Evolutionary conservation across 2,329 filamentous ascomycete genomes (phyloP), one percentile per base, ranked within the genome.

Genomic region (Dactylonectria macrodidyma): DNA sequence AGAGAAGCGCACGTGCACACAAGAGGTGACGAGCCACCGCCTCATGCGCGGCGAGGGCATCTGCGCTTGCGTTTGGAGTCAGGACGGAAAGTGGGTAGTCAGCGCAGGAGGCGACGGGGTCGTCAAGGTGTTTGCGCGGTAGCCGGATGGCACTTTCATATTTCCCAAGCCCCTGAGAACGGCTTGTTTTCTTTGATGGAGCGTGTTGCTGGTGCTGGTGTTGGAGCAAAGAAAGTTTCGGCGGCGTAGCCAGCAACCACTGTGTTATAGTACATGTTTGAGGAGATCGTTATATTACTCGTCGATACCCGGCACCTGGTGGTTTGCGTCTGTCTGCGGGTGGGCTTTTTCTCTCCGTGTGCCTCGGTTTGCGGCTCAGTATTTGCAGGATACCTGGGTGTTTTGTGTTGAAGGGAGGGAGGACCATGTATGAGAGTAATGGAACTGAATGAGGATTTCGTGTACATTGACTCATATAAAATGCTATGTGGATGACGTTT

Each of bases 31-130:
- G 3, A 94, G 90, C 68, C 95, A 98, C 82, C 90, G 96, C 47
- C 89, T 97, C 72, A 98, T 98, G 95, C 90, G 96, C 59, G 96
- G 95, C 56, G 96, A 99, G 80, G 96, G 96, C 24, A 94, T 98
- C 8, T 98, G 95, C 82, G 90, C 92, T 16, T 95, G 97, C 5
- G 93, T 96, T 19, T 99, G 96, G 96, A 97, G 95, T 78, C 93
- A 95, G 76, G 96, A 99, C 78, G 95, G 95, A 38, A 90, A 95
- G 73, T 96, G 96, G 89, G 95, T 99, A 44, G 94, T 98, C 65
- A 97, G 94, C 75, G 95, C 93, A 44, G 96, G 96, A 47, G 96
- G 96, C 12, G 96, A 99, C 80, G 96, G 96, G 7, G 92, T 97
- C 41, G 95, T 98, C 69, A 98, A 98, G 85, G 95, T 98, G 65